phyloP scores from a whole-genome alignment of 371 early-diverging fungal species.

The Coemansia sp. region DNA sequence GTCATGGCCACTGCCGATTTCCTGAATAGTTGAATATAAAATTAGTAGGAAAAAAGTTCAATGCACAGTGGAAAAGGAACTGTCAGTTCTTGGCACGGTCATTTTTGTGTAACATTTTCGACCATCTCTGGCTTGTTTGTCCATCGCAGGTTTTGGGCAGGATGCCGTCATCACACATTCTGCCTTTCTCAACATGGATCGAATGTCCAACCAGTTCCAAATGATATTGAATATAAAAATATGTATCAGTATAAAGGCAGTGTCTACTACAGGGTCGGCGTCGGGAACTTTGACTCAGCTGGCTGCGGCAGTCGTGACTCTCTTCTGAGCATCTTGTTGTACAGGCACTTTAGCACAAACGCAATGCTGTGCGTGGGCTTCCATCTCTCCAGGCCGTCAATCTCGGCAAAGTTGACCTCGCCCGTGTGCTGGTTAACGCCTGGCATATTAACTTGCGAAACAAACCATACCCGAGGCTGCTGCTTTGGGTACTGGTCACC shows the following conservation, averaged over 20 bases:
- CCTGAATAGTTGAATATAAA: neutral
- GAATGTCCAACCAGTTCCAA: neutral
- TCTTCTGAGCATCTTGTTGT: slow-evolving; percentile 83
- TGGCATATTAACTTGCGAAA: slow-evolving; percentile 83
- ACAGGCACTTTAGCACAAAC: slow-evolving; percentile 80
- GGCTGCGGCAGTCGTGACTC: slow-evolving; percentile 87
- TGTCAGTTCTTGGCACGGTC: neutral
- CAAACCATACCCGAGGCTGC: slow-evolving; percentile 78
- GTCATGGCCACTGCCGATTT: slow-evolving; percentile 4
- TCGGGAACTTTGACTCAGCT: slow-evolving; percentile 63
- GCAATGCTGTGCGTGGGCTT: slow-evolving; percentile 74
- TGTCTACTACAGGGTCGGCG: neutral
- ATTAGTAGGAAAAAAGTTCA: too few relatives aligned
- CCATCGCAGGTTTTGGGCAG: neutral
- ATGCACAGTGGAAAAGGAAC: too few relatives aligned
- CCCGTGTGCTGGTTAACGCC: slow-evolving; percentile 83
- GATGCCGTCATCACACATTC: neutral
- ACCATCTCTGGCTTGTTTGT: too few relatives aligned
- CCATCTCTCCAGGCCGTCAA: slow-evolving; percentile 61
- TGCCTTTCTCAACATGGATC: too few relatives aligned
- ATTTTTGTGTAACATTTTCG: neutral
- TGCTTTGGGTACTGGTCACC: slow-evolving; percentile 81
- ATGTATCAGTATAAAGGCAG: neutral
- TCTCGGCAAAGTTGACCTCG: slow-evolving; percentile 55
- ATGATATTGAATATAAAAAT: neutral